Evolutionary conservation across 257 asterid species (phyloP).

Genomic region (Solanum habrochaites): DNA sequence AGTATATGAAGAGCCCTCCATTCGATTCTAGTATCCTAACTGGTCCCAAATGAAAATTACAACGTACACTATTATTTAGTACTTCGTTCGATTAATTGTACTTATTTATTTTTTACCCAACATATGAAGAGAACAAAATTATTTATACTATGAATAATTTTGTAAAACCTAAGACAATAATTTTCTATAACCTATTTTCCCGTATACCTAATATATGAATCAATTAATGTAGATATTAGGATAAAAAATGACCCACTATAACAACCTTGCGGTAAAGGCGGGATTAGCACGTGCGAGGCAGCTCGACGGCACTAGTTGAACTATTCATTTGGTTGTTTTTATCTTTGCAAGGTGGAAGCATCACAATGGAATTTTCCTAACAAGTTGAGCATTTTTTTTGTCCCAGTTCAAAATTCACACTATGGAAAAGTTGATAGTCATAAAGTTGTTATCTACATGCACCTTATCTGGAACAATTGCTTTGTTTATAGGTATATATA

Average conservation of each 20-base stretch:
- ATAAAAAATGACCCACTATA: background rate
- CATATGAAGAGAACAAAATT: background rate
- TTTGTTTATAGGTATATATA: background rate
- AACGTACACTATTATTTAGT: background rate
- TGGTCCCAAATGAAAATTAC: background rate
- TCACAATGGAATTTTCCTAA: background rate
- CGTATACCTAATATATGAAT: no score
- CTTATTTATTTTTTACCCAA: background rate
- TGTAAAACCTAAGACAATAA: no score
- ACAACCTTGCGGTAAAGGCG: conserved; percentile 8
- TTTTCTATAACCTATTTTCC: no score
- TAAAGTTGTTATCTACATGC: background rate
- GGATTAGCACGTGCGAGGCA: conserved; percentile 7
- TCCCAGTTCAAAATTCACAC: background rate
- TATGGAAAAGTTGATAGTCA: background rate
- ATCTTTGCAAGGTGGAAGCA: background rate
- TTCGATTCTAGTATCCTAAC: background rate
- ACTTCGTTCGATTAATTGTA: background rate
- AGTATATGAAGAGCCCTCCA: background rate
- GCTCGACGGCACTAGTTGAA: background rate
- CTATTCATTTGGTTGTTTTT: background rate
- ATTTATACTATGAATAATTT: no score
- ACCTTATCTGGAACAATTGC: background rate
- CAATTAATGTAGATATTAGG: no score
- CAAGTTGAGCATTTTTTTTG: background rate